Base-by-base conservation (phyloP, 176 grass and related monocot genomes). In the Themeda triandra region DNA sequence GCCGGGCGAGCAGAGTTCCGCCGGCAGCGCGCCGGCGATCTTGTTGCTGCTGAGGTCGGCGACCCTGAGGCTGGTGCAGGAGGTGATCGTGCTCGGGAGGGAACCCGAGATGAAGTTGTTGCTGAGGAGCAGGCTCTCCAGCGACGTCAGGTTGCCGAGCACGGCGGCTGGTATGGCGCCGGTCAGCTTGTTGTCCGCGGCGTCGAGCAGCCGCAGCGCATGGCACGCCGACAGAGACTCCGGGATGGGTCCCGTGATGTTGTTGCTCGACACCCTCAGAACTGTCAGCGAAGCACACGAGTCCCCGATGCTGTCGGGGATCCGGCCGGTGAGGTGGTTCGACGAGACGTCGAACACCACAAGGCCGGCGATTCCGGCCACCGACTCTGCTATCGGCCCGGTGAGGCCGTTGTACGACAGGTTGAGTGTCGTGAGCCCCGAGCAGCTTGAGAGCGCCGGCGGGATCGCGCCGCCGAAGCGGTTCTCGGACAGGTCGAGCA, bases 31-130 rank as follows among this genome's bases (percentile, higher is more conserved):
- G 19, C 96, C 87, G 10, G 42, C 62, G 59, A 98, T 79, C 84
- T 92, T 95, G 63, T 98, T 98, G 29, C 92, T 95, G 83, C 93
- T 98, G 76, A 98, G 87, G 29, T 98, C 95, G 53, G 93, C 96
- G 28, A 95, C 45, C 79, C 68, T 85, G 42, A 98, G 86, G 23
- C 10, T 83, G 9, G 73, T 66, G 73, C 89, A 92, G 6, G 87
- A 60, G 10, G 91, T 40, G 29, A 95, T 80, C 13, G 89, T 89
- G 66, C 68, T 74, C 45, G 96, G 93, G 29, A 98, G 83, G 10
- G 91, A 33, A 7, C 96, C 93, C 2, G 89, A 93, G 62, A 98
- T 93, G 84, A 92, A 98, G 73, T 98, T 98, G 62, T 90, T 98
- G 87, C 93, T 98, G 76, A 98, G 49, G 0, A 93, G 84, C 3